Percentiles rank a stretch among this genome's conserved stretches.
Conservation (phyloP, 2,329 filamentous ascomycete species). For the Fonsecaea pugnacius region DNA sequence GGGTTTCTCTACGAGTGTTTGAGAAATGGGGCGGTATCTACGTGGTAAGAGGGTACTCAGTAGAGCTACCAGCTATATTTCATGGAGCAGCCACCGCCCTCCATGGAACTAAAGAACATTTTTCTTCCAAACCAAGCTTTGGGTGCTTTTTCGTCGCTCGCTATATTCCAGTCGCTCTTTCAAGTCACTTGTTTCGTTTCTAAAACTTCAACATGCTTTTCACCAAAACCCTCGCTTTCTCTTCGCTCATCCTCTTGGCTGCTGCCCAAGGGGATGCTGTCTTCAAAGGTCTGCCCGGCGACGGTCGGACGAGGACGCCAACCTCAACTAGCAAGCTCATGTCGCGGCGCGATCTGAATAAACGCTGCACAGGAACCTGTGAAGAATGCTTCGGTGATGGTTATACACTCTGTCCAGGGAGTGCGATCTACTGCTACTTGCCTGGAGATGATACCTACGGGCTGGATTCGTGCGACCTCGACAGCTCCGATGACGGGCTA, state of each 20-base stretch:
- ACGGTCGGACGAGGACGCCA: slow-evolving; percentile 15
- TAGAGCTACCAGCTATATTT: slow-evolving; percentile 10
- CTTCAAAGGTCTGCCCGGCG: slow-evolving; percentile 17
- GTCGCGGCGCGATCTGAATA: slow-evolving; percentile 22
- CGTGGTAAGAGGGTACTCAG: no score
- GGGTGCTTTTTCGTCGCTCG: slow-evolving; percentile 2
- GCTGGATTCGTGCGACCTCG: slow-evolving; percentile 27
- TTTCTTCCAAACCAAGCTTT: not conserved
- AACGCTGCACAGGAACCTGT: slow-evolving; percentile 32
- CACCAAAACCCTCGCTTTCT: slow-evolving; percentile 19
- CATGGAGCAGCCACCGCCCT: not conserved
- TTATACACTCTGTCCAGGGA: slow-evolving; percentile 32
- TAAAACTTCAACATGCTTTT: slow-evolving; percentile 27
- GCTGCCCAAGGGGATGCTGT: slow-evolving; percentile 26
- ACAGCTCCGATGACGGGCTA: not conserved
- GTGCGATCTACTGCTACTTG: slow-evolving; percentile 29
- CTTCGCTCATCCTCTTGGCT: slow-evolving; percentile 25
- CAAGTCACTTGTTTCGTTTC: slow-evolving; percentile 18
- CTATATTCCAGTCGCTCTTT: slow-evolving; percentile 5
- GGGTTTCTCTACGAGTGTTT: not conserved
- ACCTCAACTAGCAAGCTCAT: slow-evolving; percentile 22
- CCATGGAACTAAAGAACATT: not conserved
- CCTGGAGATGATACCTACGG: slow-evolving; percentile 31
- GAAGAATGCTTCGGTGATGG: slow-evolving; percentile 33
- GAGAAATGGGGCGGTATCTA: slow-evolving; percentile 7